phyloP scores from a whole-genome alignment of 73 alveolate species.

The Symbiodinium pilosum region DNA sequence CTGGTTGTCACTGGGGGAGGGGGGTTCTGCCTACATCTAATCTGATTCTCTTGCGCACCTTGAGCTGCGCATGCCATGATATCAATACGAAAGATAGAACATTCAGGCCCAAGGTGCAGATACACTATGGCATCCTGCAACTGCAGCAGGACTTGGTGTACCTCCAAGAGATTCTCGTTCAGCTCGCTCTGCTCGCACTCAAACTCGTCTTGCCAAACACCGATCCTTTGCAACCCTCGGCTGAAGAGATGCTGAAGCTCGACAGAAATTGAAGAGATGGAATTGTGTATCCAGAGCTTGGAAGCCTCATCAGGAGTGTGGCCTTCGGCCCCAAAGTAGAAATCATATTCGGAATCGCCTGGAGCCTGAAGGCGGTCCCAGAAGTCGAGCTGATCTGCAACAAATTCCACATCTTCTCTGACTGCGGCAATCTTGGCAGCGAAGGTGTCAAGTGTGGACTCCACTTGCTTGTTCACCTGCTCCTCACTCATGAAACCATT shows the following conservation, averaged over 20 bases:
- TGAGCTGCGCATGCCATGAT: no score
- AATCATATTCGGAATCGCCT: slow-evolving; percentile 70
- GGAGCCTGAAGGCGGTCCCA: slow-evolving; percentile 44
- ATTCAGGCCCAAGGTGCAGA: not conserved
- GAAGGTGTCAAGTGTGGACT: slow-evolving; percentile 16
- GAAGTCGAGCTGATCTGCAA: slow-evolving; percentile 50
- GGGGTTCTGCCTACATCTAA: no score
- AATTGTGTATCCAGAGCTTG: slow-evolving; percentile 59
- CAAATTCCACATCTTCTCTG: slow-evolving; percentile 35
- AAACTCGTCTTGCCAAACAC: slow-evolving; percentile 79
- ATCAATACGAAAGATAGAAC: no score
- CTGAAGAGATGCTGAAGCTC: slow-evolving; percentile 47
- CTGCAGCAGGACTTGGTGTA: not conserved
- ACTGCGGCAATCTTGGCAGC: slow-evolving; percentile 42
- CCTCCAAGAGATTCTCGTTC: slow-evolving; percentile 8
- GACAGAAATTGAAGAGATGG: slow-evolving; percentile 37
- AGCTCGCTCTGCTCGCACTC: slow-evolving; percentile 57
- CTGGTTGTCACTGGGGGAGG: no score
- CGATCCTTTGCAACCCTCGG: slow-evolving; percentile 51
- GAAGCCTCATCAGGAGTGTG: slow-evolving; percentile 65
- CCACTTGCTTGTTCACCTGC: slow-evolving; percentile 78
- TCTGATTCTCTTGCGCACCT: no score
- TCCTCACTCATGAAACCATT: slow-evolving; percentile 49
- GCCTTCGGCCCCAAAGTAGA: slow-evolving; percentile 87
- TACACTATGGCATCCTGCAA: not conserved